Evolutionary conservation across 2,329 filamentous ascomycete species (phyloP), one percentile per base, ranked within the genome.

Genomic region (Arthrobotrys iridis): DNA sequence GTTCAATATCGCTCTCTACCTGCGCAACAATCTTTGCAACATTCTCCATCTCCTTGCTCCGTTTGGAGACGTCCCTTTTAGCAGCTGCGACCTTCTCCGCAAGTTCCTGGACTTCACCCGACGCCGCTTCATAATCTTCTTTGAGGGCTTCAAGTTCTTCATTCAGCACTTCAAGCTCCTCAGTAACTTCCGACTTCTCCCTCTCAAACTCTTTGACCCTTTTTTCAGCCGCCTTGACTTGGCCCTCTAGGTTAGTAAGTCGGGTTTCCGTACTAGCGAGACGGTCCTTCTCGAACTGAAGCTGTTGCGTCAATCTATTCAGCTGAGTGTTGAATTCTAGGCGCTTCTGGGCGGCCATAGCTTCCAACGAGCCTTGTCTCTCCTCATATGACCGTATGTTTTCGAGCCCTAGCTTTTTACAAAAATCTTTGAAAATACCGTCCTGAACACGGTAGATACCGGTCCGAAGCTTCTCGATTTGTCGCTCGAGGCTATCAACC

Each of bases 311-410:
- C 50, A 90, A 84, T 60, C 84, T 86, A 74, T 86, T 88, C 78
- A 86, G 87, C 81, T 99, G 95, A 2, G 91, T 89, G 66, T 90
- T 91, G 79, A 97, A 98, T 78, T 93, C 90, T 62, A 91, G 89
- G 77, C 92, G 92, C 84, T 93, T 93, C 82, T 95, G 90, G 0
- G 90, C 90, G 46, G 92, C 91, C 81, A 98, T 93, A 81, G 97
- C 92, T 82, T 98, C 93, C 55, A 96, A 85, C 43, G 91, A 93
- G 55, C 95, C 94, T 83, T 98, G 95, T 78, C 96, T 93, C 24
- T 91, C 91, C 81, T 98, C 93, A 80, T 98, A 99, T 70, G 93
- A 91, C 71, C 94, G 91, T 77, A 99, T 96, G 79, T 96, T 90
- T 70, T 88, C 86, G 81, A 97, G 98, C 0, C 93, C 93, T 18